Conservation (phyloP, 768 basidiomycete species). For the Serendipita sp. region DNA sequence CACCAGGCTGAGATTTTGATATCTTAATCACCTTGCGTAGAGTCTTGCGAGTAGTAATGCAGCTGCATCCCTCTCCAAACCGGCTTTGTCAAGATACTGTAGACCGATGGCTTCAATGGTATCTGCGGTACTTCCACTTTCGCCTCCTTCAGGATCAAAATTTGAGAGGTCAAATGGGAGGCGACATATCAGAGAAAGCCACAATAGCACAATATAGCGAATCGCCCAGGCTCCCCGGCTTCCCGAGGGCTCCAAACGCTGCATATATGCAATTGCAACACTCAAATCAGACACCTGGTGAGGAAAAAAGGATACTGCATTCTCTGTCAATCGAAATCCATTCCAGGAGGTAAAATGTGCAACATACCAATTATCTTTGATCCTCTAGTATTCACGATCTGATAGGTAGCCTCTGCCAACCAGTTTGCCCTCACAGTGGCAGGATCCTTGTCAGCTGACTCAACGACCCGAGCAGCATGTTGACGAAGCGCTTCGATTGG, state of each 20-base stretch:
- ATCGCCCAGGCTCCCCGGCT: slow-evolving; percentile 47
- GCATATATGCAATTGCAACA: slow-evolving; percentile 52
- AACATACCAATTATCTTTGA: slow-evolving; percentile 76
- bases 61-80: slow-evolving; percentile 73
- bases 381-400: slow-evolving; percentile 74
- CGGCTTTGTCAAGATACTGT: slow-evolving; percentile 43
- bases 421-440: slow-evolving; percentile 30
- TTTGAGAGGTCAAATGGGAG: slow-evolving; percentile 84
- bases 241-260: slow-evolving; percentile 27
- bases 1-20: neutral
- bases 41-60: slow-evolving; percentile 65
- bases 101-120: slow-evolving; percentile 44
- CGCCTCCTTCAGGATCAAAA: slow-evolving; percentile 45
- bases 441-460: slow-evolving; percentile 14
- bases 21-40: slow-evolving; percentile 51
- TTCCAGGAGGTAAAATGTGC: neutral
- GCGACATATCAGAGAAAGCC: slow-evolving; percentile 89
- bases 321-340: neutral
- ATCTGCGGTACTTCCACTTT: slow-evolving; percentile 36
- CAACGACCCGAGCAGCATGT: slow-evolving; percentile 30
- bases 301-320: slow-evolving; percentile 78
- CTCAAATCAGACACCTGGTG: slow-evolving; percentile 75
- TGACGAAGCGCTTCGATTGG: slow-evolving; percentile 47
- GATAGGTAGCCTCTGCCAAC: slow-evolving; percentile 51
- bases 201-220: slow-evolving; percentile 70